phyloP scores from a whole-genome alignment of 345 rosid genomes.

The Pelargonium nanum region DNA sequence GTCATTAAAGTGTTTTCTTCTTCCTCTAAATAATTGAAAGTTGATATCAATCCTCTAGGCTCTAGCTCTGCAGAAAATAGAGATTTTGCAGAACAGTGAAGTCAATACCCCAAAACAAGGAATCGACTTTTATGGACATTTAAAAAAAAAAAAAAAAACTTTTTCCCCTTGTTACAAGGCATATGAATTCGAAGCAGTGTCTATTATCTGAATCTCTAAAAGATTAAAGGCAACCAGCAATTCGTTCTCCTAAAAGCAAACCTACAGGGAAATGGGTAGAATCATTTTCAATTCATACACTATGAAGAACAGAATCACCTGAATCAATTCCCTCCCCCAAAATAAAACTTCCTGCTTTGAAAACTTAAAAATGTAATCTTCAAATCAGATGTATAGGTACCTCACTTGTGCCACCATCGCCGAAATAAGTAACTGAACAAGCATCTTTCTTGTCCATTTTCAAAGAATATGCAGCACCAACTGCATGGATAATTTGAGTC shows the following conservation, averaged over 20 bases:
- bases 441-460: constrained; percentile 68
- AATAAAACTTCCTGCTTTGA: background rate
- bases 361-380: background rate
- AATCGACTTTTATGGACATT: background rate
- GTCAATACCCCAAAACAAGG: background rate
- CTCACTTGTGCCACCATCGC: constrained; percentile 84
- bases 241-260: background rate
- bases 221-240: background rate
- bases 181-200: background rate
- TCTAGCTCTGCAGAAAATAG: too few relatives aligned
- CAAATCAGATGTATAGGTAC: constrained; percentile 11
- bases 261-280: background rate
- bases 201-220: background rate
- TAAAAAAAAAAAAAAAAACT: too few relatives aligned
- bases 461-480: constrained; percentile 60
- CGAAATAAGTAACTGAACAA: constrained; percentile 49
- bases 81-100: too few relatives aligned
- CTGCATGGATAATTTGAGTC: constrained; percentile 79
- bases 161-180: too few relatives aligned
- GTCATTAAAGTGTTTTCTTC: background rate
- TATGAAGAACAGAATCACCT: background rate
- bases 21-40: too few relatives aligned
- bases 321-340: background rate
- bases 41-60: background rate
- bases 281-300: too few relatives aligned